A percentile compares a stretch with the other conserved stretches of the same genome.
These are phyloP conservation scores for Pyrenophora seminiperda DNA, from an alignment of 2,329 filamentous ascomycete genomes.

Conservation along the genomic window DNA sequence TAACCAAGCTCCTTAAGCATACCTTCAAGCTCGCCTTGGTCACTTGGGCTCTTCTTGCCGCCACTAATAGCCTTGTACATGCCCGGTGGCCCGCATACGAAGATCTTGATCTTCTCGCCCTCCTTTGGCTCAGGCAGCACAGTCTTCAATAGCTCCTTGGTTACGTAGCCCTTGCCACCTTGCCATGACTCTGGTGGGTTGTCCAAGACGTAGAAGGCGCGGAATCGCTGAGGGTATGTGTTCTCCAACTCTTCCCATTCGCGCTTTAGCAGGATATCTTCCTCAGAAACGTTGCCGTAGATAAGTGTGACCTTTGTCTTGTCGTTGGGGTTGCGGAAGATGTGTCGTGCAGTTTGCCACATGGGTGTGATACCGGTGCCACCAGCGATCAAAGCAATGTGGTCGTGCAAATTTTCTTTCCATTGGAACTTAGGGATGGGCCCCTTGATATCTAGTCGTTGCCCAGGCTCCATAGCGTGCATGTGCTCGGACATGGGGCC, in stretches of 20 bases:
- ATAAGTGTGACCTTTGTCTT: constrained; percentile 97
- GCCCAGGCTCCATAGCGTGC: constrained; percentile 79
- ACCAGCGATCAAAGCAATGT: constrained; percentile 86
- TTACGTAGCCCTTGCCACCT: constrained; percentile 79
- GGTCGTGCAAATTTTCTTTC: constrained; percentile 87
- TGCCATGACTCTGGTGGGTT: constrained; percentile 79
- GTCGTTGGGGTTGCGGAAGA: constrained; percentile 95
- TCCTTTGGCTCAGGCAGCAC: constrained; percentile 91
- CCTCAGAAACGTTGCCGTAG: constrained; percentile 86
- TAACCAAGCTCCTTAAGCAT: constrained; percentile 84
- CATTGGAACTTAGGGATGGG: constrained; percentile 93
- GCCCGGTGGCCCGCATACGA: constrained; percentile 91
- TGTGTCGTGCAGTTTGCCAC: constrained; percentile 89
- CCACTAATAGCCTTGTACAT: constrained; percentile 94
- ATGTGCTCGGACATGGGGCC: constrained; percentile 92
- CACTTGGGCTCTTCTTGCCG: constrained; percentile 84
- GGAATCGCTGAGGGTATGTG: constrained; percentile 92
- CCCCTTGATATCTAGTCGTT: constrained; percentile 89
- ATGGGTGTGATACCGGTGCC: constrained; percentile 97
- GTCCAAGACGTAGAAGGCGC: constrained; percentile 91
- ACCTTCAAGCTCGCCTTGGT: constrained; percentile 89
- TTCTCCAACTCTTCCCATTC: constrained; percentile 90
- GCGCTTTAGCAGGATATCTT: constrained; percentile 88
- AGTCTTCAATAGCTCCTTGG: constrained; percentile 91
- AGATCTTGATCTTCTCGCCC: constrained; percentile 86